Conservation (phyloP, 192 early-diverging fungal genomes). For the Coemansia sp. region DNA sequence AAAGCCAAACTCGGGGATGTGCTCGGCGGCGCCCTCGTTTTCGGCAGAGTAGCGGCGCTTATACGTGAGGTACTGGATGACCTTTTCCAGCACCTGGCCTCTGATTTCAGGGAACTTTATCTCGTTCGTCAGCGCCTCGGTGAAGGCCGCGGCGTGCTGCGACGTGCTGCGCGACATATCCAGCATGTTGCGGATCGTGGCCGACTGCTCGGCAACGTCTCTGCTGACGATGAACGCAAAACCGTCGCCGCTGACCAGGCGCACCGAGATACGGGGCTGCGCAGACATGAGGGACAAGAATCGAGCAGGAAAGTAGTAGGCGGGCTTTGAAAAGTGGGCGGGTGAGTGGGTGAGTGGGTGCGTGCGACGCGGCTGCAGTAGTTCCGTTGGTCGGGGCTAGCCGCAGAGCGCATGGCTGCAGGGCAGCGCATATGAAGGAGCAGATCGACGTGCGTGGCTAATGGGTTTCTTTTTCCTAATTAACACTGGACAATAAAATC, state of each 20-base stretch:
- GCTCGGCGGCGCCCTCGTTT: constrained; percentile 20
- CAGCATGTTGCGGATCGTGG: constrained; percentile 95
- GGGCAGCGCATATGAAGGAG: no score
- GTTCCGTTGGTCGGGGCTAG: no score
- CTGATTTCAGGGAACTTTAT: constrained; percentile 91
- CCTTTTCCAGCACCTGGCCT: constrained; percentile 86
- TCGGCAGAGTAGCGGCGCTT: constrained; percentile 67
- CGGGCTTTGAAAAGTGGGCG: no score
- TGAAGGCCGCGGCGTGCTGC: constrained; percentile 58
- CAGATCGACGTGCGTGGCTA: no score
- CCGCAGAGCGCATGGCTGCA: no score
- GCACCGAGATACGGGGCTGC: neutral
- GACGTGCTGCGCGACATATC: constrained; percentile 61
- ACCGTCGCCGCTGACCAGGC: constrained; percentile 79
- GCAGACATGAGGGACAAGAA: no score
- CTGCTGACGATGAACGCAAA: constrained; percentile 88
- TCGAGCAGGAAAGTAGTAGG: no score
- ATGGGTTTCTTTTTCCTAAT: no score
- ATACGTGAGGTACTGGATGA: constrained; percentile 93
- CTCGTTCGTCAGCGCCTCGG: constrained; percentile 83
- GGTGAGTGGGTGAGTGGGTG: no score
- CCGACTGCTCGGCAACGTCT: constrained; percentile 83
- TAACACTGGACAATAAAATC: no score
- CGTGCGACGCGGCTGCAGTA: no score
- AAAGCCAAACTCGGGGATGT: constrained; percentile 82